Conservation (phyloP, 805 yeast species). For the Cyberlindnera suaveolens region DNA sequence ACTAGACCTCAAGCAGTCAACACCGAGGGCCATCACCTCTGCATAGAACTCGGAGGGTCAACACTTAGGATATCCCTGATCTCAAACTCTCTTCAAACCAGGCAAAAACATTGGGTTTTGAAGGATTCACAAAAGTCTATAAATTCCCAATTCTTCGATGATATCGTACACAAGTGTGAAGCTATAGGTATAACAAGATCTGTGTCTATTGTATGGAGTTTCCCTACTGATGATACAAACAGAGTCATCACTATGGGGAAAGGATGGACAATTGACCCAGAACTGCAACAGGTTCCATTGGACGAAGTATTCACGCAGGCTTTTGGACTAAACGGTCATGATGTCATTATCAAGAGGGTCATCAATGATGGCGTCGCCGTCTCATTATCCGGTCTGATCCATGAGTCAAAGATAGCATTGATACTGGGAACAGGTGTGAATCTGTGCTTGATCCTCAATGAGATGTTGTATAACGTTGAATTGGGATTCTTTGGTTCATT, state of each 20-base stretch:
- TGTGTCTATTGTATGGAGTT: conserved; percentile 52
- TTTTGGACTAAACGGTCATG: conserved; percentile 22
- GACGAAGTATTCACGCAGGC: conserved; percentile 33
- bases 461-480: conserved; percentile 42
- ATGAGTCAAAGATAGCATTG: conserved; percentile 39
- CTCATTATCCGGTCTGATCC: conserved; percentile 31
- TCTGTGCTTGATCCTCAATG: conserved; percentile 33
- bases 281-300: conserved; percentile 36
- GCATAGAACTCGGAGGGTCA: conserved; percentile 56
- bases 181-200: background rate
- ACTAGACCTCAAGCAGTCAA: too few relatives aligned
- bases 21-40: conserved; percentile 1
- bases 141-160: conserved; percentile 35
- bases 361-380: conserved; percentile 67
- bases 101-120: conserved; percentile 8
- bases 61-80: conserved; percentile 36
- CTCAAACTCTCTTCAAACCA: too few relatives aligned
- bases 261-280: conserved; percentile 43
- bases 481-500: conserved; percentile 47
- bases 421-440: conserved; percentile 70
- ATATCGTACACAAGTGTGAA: conserved; percentile 26
- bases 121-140: conserved; percentile 30
- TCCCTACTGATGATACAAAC: conserved; percentile 41
- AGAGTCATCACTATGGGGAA: conserved; percentile 50
- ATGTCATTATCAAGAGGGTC: conserved; percentile 37